Evolutionary conservation across 1,139 yeast species (phyloP), one percentile per base, ranked within the genome.

Genomic region (Kodamaea arcana): DNA sequence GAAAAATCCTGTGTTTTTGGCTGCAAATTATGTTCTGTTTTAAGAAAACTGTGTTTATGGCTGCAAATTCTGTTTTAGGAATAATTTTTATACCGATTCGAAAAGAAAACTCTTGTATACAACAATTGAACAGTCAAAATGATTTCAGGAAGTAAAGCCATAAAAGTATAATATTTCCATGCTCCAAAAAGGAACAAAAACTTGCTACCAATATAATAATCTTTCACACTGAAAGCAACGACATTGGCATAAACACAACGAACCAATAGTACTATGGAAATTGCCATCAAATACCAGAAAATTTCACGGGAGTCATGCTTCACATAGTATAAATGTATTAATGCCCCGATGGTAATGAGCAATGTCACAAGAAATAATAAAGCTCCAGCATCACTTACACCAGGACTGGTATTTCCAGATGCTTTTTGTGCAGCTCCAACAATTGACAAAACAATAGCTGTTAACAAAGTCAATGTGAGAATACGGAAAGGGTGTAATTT

Each of bases 101-200:
- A 4, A 14, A 25, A 25, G 5, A 25, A 6, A 15, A n/a, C 15
- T 6, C 25, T 31, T 24, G 24, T 30, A 9, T 30, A n/a, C 27
- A 41, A 26, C 29, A 35, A 31, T 8, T 17, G 11, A 4, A 31
- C 12, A 7, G 33, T 29, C n/a, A 35, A 21, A 10, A 44, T 8
- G 6, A 29, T 39, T 32, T 44, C 47, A 24, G 24, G 25, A 20
- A 42, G 15, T 11, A 50, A 39, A 0, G 37, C 51, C 41, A 51
- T 28, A 32, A 49, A 51, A 7, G 53, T 41, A 24, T 47, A 51
- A 36, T 49, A 51, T 33, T 43, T 36, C 38, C 44, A 51, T 24
- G 50, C 41, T 11, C 56, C 56, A 25, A 42, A 45, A 22, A 51
- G 22, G 13, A 51, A 35, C 10, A 43, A 30, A 30, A 37, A 51